These are phyloP conservation scores for Solanum hybrid DNA, from an alignment of 305 asterid genomes.

Conservation along the genomic window DNA sequence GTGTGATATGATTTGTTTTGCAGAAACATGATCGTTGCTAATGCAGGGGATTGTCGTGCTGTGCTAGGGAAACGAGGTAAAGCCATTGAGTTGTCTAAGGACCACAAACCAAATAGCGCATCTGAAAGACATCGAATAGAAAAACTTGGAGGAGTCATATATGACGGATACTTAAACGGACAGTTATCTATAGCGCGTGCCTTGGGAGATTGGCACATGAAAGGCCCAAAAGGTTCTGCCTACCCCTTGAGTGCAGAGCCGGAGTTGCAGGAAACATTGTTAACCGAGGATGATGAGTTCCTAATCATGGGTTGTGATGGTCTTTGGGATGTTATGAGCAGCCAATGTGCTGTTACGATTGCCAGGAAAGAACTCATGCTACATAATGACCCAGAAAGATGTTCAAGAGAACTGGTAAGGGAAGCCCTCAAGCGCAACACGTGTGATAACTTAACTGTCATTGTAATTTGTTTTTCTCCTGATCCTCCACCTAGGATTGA, in stretches of 20 bases:
- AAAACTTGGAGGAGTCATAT: conserved; percentile 72
- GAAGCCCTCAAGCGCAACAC: conserved; percentile 80
- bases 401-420: conserved; percentile 73
- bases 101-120: conserved; percentile 67
- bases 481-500: conserved; percentile 83
- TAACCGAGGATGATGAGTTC: conserved; percentile 81
- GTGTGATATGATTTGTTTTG: conserved; percentile 7
- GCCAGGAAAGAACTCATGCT: conserved; percentile 80
- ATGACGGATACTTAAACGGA: conserved; percentile 82
- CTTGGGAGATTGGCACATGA: conserved; percentile 98
- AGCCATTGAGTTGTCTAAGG: conserved; percentile 80
- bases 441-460: conserved; percentile 65
- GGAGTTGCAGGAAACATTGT: conserved; percentile 54
- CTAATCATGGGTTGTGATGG: conserved; percentile 84
- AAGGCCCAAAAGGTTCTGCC: conserved; percentile 66
- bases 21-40: conserved; percentile 52
- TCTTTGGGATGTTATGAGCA: conserved; percentile 93
- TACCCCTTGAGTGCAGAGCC: conserved; percentile 82
- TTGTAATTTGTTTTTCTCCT: conserved; percentile 65
- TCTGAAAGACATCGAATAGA: conserved; percentile 68
- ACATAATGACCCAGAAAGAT: conserved; percentile 76
- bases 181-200: conserved; percentile 88
- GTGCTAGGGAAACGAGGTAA: conserved; percentile 81
- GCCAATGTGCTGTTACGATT: conserved; percentile 84
- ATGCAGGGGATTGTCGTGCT: conserved; percentile 93